phyloP scores from a whole-genome alignment of 495 filamentous ascomycete genomes.

The Annulohypoxylon stygium region DNA sequence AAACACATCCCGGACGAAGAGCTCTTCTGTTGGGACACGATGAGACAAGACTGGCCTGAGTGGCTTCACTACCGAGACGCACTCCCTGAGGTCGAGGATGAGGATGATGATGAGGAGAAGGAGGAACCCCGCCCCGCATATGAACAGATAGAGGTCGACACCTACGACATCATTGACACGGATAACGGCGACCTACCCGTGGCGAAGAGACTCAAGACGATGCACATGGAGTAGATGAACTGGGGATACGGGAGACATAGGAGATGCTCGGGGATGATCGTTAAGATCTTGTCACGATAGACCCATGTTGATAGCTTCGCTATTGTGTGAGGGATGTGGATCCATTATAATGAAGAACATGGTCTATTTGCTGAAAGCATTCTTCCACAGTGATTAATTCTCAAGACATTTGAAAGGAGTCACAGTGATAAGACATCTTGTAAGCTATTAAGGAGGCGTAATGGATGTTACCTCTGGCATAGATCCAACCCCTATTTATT shows the following conservation, averaged over 20 bases:
- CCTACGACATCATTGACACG: not conserved
- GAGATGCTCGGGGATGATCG: too few species aligned
- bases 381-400: not conserved
- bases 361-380: not conserved
- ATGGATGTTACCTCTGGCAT: not conserved
- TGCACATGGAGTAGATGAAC: slow-evolving; percentile 4
- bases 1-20: slow-evolving; percentile 20
- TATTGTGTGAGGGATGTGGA: not conserved
- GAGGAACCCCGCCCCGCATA: not conserved
- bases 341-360: not conserved
- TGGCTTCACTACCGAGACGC: slow-evolving; percentile 47
- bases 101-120: not conserved
- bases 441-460: too few species aligned
- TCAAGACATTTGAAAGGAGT: too few species aligned
- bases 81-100: slow-evolving; percentile 38
- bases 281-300: not conserved
- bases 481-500: not conserved
- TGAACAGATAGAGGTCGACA: slow-evolving; percentile 1
- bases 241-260: too few species aligned
- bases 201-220: slow-evolving; percentile 23
- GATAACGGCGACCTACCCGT: slow-evolving; percentile 9
- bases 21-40: slow-evolving; percentile 38
- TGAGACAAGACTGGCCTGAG: slow-evolving; percentile 52
- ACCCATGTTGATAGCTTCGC: not conserved
- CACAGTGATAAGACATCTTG: too few species aligned